Conservation (phyloP, 2,329 filamentous ascomycete genomes). For the Exophiala bonariae region DNA sequence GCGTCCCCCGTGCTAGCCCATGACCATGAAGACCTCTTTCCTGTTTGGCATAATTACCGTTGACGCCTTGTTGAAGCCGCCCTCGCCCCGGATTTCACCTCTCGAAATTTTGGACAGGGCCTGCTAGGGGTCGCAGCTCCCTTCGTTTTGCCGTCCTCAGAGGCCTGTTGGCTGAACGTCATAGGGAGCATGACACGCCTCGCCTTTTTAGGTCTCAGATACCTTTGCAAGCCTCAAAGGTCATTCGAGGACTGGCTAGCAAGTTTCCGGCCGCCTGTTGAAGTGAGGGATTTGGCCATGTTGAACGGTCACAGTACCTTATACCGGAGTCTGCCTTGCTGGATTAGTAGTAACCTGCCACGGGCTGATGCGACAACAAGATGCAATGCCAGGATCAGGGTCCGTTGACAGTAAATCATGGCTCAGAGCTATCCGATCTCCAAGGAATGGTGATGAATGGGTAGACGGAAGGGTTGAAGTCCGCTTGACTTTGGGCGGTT, state of each 20-base stretch:
- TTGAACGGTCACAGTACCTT: conserved; percentile 1
- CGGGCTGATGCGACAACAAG: too few relatives aligned
- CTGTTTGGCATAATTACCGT: too few relatives aligned
- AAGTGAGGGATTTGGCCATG: conserved; percentile 1
- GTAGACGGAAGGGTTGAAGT: conserved; percentile 1
- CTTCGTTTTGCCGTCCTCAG: conserved; percentile 4
- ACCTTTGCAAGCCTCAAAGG: conserved; percentile 2
- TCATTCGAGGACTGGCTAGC: conserved; percentile 3
- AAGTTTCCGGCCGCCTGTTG: conserved; percentile 1
- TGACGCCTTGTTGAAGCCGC: too few relatives aligned
- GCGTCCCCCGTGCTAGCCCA: too few relatives aligned
- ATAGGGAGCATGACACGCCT: conserved; percentile 3
- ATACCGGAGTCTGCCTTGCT: conserved; percentile 1
- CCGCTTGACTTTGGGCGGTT: neutral
- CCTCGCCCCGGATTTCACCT: too few relatives aligned
- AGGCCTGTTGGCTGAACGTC: conserved; percentile 3
- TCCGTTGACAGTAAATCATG: too few relatives aligned
- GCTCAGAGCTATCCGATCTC: too few relatives aligned
- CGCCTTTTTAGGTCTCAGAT: neutral
- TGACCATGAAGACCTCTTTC: too few relatives aligned
- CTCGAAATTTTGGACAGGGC: conserved; percentile 1
- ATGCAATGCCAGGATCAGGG: too few relatives aligned
- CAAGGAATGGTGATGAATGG: too few relatives aligned
- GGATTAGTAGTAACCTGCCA: neutral
- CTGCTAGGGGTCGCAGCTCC: neutral